A percentile compares a stretch with the other conserved stretches of the same genome.
Conservation (phyloP, 2,329 filamentous ascomycete genomes). For the Neophaeococcomyces aloes region DNA sequence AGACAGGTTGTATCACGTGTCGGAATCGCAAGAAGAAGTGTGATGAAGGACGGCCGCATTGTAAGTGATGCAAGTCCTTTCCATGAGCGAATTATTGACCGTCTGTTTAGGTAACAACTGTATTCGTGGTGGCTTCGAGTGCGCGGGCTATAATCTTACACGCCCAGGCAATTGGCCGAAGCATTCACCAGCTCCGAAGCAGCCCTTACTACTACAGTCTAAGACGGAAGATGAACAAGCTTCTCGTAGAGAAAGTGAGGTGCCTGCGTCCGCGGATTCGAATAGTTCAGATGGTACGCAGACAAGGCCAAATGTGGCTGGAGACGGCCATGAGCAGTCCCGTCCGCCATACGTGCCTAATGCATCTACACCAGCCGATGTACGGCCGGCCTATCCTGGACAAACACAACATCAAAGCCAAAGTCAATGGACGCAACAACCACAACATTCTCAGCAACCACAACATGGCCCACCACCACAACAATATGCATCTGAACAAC, state of each 20-base stretch:
- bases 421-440: background rate
- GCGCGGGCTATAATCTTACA: slow-evolving; percentile 71
- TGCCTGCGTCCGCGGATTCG: slow-evolving; percentile 28
- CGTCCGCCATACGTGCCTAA: slow-evolving; percentile 32
- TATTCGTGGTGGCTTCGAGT: slow-evolving; percentile 76
- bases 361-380: slow-evolving; percentile 20
- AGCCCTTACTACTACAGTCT: slow-evolving; percentile 66
- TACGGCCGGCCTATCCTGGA: slow-evolving; percentile 14
- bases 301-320: slow-evolving; percentile 26
- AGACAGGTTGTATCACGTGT: slow-evolving; percentile 91
- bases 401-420: slow-evolving; percentile 16
- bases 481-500: slow-evolving; percentile 15
- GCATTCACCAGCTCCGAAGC: slow-evolving; percentile 53
- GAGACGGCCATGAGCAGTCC: slow-evolving; percentile 33
- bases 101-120: slow-evolving; percentile 65
- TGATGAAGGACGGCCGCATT: slow-evolving; percentile 85
- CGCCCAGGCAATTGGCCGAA: slow-evolving; percentile 64
- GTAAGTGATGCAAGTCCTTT: slow-evolving; percentile 44
- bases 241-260: slow-evolving; percentile 7
- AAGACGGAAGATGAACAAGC: slow-evolving; percentile 42
- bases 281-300: slow-evolving; percentile 26
- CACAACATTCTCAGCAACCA: slow-evolving; percentile 14
- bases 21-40: slow-evolving; percentile 94
- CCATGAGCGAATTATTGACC: slow-evolving; percentile 1
- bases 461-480: slow-evolving; percentile 9